A percentile compares a stretch with the other conserved stretches of the same genome.
These are phyloP conservation scores for Leccinellum luteum DNA, from an alignment of 768 basidiomycete species.

Conservation along the genomic window DNA sequence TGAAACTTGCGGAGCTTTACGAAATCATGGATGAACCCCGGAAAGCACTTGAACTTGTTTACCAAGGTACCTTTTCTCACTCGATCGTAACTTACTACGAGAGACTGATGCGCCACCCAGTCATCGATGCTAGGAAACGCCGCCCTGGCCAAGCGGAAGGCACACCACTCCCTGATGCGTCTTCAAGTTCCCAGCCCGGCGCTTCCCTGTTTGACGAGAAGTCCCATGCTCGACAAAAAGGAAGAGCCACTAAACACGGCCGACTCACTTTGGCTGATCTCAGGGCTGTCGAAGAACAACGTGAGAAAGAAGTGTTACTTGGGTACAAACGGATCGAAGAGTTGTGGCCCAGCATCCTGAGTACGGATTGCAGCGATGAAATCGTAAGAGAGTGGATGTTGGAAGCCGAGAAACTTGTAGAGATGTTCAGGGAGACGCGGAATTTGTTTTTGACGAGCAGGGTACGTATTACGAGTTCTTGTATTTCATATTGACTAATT, in stretches of 20 bases:
- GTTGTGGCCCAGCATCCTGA: slow-evolving; percentile 57
- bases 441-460: slow-evolving; percentile 76
- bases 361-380: slow-evolving; percentile 40
- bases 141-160: slow-evolving; percentile 31
- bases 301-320: slow-evolving; percentile 60
- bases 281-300: slow-evolving; percentile 59
- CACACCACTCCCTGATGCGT: slow-evolving; percentile 8
- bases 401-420: slow-evolving; percentile 83
- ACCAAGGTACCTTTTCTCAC: slow-evolving; percentile 49
- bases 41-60: slow-evolving; percentile 69
- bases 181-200: slow-evolving; percentile 21
- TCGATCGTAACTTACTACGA: slow-evolving; percentile 52
- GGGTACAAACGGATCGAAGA: slow-evolving; percentile 61
- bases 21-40: slow-evolving; percentile 79
- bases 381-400: slow-evolving; percentile 73
- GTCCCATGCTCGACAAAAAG: slow-evolving; percentile 36
- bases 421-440: slow-evolving; percentile 85
- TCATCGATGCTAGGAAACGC: slow-evolving; percentile 61
- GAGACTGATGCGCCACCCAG: slow-evolving; percentile 45
- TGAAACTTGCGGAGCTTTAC: slow-evolving; percentile 87
- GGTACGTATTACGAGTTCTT: slow-evolving; percentile 45
- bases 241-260: slow-evolving; percentile 26
- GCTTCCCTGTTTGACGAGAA: slow-evolving; percentile 69
- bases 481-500: background rate
- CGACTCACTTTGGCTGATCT: slow-evolving; percentile 59